Conservation (phyloP, 257 asterid species). For the Lycium ferocissimum region DNA sequence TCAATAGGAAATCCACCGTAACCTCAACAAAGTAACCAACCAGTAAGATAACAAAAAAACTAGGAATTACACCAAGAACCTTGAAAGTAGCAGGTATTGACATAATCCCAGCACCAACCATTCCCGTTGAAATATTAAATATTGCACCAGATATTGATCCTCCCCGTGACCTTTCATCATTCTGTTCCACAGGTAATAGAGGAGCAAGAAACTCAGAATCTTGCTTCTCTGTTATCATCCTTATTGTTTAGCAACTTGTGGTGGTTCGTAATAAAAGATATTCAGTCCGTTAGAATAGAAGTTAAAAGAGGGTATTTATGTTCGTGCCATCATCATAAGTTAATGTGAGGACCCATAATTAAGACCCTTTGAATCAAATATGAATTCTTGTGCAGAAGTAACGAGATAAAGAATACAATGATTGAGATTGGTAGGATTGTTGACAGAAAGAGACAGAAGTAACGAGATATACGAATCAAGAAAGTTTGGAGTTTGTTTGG, state of each 20-base stretch:
- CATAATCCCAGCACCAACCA: constrained; percentile 98
- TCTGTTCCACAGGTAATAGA: constrained; percentile 50
- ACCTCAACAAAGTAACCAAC: constrained; percentile 86
- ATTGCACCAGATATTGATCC: constrained; percentile 82
- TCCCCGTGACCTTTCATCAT: constrained; percentile 42
- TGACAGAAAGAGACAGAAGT: not conserved
- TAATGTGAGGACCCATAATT: not conserved
- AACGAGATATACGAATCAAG: too few species aligned
- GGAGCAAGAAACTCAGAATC: constrained; percentile 55
- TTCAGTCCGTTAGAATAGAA: too few species aligned
- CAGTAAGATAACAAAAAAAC: constrained; percentile 67
- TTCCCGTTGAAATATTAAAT: constrained; percentile 87
- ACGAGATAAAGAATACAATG: too few species aligned
- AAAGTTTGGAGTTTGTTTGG: not conserved
- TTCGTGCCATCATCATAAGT: not conserved
- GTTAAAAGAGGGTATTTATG: too few species aligned
- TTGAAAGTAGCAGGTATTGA: constrained; percentile 91
- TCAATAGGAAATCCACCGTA: constrained; percentile 86
- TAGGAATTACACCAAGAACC: constrained; percentile 86
- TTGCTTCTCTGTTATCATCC: constrained; percentile 45
- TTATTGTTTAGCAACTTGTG: not conserved
- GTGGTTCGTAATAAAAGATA: too few species aligned
- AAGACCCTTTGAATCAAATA: not conserved
- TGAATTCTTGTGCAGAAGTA: not conserved
- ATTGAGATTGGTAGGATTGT: not conserved